These are phyloP conservation scores for Xylaria intraflava DNA, from an alignment of 495 filamentous ascomycete genomes.

Conservation along the genomic window DNA sequence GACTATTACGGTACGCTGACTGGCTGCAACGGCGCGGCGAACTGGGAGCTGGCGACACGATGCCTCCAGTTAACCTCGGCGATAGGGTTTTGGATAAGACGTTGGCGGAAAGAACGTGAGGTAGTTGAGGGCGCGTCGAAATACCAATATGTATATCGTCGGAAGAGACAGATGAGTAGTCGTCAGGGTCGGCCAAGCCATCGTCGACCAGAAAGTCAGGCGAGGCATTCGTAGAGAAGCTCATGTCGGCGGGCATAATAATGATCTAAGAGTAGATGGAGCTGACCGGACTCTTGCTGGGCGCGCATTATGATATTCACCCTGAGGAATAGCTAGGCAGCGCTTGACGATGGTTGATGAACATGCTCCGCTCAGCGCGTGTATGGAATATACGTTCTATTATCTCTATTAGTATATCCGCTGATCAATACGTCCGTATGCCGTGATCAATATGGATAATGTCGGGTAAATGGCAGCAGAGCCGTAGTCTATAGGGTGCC, in stretches of 20 bases:
- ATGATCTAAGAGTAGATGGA: conserved; percentile 3
- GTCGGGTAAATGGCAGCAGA: no score
- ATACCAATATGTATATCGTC: conserved; percentile 22
- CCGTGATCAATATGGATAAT: no score
- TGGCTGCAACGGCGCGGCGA: conserved; percentile 2
- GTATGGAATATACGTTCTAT: background rate
- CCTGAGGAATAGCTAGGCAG: background rate
- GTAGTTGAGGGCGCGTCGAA: conserved; percentile 19
- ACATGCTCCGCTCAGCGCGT: background rate
- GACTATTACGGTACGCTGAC: conserved; percentile 3
- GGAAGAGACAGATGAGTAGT: conserved; percentile 17
- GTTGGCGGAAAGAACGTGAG: conserved; percentile 16
- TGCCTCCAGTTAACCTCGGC: conserved; percentile 18
- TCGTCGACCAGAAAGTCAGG: conserved; percentile 18
- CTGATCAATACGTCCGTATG: no score
- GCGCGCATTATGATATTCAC: conserved; percentile 1
- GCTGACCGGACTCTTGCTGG: background rate
- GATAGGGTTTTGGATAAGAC: conserved; percentile 22
- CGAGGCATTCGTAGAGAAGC: conserved; percentile 17
- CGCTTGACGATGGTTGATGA: background rate
- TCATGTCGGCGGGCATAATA: conserved; percentile 25
- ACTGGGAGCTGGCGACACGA: background rate
- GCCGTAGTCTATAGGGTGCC: no score
- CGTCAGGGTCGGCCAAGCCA: conserved; percentile 17
- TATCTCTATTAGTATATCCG: no score